Percentiles rank a stretch among this genome's conserved stretches.
These are phyloP conservation scores for Arabidopsis suecica DNA, from an alignment of 345 rosid genomes.

Conservation along the genomic window DNA sequence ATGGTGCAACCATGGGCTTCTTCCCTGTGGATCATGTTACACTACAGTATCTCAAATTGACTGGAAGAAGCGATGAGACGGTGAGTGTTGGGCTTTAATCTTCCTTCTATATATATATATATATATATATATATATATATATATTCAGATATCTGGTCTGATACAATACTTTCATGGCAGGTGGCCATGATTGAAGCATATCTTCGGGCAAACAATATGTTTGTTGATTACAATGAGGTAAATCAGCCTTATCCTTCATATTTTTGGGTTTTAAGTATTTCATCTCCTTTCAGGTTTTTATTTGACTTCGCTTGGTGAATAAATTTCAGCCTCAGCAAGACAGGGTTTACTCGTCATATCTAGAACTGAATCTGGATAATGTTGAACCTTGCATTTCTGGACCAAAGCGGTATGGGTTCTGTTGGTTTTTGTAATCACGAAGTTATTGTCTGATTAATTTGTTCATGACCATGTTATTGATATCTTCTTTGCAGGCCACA, in stretches of 20 bases:
- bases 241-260: constrained; percentile 3
- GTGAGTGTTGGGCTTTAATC: constrained; percentile 54
- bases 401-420: constrained; percentile 77
- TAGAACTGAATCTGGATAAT: constrained; percentile 71
- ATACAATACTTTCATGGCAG: constrained; percentile 13
- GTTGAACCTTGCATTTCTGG: constrained; percentile 99
- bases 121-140: background rate
- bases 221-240: constrained; percentile 94
- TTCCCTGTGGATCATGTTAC: constrained; percentile 99
- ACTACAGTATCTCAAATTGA: constrained; percentile 87
- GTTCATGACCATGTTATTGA: background rate
- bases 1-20: constrained; percentile 99
- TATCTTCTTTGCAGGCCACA: constrained; percentile 73
- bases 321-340: constrained; percentile 43
- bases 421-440: constrained; percentile 1
- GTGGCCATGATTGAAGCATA: constrained; percentile 85
- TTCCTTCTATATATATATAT: background rate
- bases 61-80: constrained; percentile 97
- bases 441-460: background rate
- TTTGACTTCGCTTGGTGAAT: constrained; percentile 23
- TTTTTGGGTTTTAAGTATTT: background rate
- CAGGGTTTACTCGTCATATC: constrained; percentile 68
- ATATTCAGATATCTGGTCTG: constrained; percentile 6
- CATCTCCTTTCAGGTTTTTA: constrained; percentile 4
- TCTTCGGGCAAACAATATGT: constrained; percentile 96